Conservation (phyloP, 257 asterid species). For the Capsicum rhomboideum region DNA sequence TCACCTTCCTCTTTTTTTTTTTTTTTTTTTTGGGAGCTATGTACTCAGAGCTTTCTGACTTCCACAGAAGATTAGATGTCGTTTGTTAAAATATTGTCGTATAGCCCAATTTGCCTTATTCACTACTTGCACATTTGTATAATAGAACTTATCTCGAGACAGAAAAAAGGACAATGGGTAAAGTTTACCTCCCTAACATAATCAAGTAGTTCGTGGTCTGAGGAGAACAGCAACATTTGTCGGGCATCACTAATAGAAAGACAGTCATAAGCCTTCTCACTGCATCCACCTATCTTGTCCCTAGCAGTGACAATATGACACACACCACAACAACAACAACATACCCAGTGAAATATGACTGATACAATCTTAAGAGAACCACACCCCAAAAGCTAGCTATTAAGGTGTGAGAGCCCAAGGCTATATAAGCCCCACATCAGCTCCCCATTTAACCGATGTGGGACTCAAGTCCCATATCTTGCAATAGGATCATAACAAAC, state of each 20-base stretch:
- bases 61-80: neutral
- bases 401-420: no score
- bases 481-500: no score
- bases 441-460: no score
- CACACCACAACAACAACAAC: no score
- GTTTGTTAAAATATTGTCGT: neutral
- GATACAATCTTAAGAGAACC: no score
- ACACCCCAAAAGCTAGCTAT: no score
- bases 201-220: slow-evolving; percentile 53
- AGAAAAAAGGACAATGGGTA: neutral
- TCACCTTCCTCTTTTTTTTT: no score
- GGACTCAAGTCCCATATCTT: no score
- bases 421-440: no score
- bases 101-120: neutral
- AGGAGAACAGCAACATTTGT: slow-evolving; percentile 64
- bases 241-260: slow-evolving; percentile 54
- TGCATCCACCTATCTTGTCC: slow-evolving; percentile 95
- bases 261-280: slow-evolving; percentile 81
- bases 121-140: neutral
- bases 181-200: slow-evolving; percentile 47
- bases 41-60: neutral
- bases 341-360: no score
- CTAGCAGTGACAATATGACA: slow-evolving; percentile 21
- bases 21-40: neutral
- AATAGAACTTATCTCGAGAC: neutral